Conservation (phyloP, 768 basidiomycete species). For the Mycena galopus region DNA sequence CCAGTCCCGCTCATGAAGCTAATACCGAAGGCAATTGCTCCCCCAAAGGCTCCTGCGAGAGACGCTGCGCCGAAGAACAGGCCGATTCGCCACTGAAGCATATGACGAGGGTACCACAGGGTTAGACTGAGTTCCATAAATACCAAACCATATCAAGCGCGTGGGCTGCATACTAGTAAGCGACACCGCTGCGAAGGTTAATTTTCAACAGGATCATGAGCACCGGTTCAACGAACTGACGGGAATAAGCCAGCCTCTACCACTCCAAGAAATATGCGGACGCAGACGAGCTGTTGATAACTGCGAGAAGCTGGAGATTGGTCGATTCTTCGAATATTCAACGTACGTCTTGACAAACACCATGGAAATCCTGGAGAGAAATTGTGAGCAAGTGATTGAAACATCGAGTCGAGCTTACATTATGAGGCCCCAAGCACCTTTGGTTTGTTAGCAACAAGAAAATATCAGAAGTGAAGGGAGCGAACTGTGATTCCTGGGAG, state of each 20-base stretch:
- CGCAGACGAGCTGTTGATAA: slow-evolving; percentile 72
- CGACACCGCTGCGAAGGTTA: slow-evolving; percentile 63
- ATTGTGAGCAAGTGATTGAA: background rate
- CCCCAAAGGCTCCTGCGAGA: slow-evolving; percentile 67
- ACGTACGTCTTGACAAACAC: slow-evolving; percentile 77
- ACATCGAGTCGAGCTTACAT: slow-evolving; percentile 53
- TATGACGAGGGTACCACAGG: slow-evolving; percentile 77
- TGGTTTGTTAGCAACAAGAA: slow-evolving; percentile 1
- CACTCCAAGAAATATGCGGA: slow-evolving; percentile 70
- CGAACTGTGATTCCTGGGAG: slow-evolving; percentile 74
- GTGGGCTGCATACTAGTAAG: slow-evolving; percentile 67
- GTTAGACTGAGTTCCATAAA: slow-evolving; percentile 64
- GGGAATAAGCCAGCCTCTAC: slow-evolving; percentile 82
- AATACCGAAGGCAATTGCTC: slow-evolving; percentile 71
- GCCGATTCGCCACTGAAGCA: slow-evolving; percentile 70
- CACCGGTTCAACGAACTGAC: background rate
- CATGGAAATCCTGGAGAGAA: slow-evolving; percentile 62
- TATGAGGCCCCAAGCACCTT: slow-evolving; percentile 76
- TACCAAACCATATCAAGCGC: background rate
- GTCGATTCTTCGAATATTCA: too few relatives aligned
- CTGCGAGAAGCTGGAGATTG: too few relatives aligned
- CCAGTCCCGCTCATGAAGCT: slow-evolving; percentile 57
- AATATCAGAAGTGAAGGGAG: background rate
- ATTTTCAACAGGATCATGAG: background rate
- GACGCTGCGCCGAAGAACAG: slow-evolving; percentile 78